Percentiles rank a stretch among this genome's conserved stretches.
phyloP scores from a whole-genome alignment of 495 filamentous ascomycete genomes.

The Penicillium cinerascens region DNA sequence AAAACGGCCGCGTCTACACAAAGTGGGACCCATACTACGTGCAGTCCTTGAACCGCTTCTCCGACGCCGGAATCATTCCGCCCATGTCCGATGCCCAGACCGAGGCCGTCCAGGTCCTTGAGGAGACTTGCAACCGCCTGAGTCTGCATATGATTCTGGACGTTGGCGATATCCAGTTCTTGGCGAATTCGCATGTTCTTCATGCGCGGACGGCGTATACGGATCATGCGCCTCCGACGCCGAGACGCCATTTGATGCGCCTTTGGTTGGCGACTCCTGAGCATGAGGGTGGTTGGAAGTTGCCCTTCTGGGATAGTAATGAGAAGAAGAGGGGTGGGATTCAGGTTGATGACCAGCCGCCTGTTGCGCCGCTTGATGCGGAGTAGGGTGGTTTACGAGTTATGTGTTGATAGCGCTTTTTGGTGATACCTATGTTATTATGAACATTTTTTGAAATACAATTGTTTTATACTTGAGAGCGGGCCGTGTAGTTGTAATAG shows the following conservation, averaged over 20 bases:
- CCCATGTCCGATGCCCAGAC: conserved; percentile 59
- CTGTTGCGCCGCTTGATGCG: conserved; percentile 66
- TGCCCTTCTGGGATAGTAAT: conserved; percentile 75
- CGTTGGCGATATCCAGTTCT: conserved; percentile 76
- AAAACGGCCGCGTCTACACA: conserved; percentile 50
- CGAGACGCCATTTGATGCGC: conserved; percentile 74
- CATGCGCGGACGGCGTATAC: conserved; percentile 66
- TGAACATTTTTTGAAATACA: neutral
- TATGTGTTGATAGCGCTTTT: neutral
- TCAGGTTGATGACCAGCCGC: conserved; percentile 75
- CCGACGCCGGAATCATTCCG: conserved; percentile 62
- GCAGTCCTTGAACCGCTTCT: conserved; percentile 62
- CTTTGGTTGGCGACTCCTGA: conserved; percentile 81
- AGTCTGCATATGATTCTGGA: conserved; percentile 75
- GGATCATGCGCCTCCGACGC: conserved; percentile 61
- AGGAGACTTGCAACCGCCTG: conserved; percentile 60
- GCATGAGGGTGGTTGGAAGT: conserved; percentile 77
- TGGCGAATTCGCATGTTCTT: conserved; percentile 65
- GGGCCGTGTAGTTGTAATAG: no score
- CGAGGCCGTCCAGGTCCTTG: conserved; percentile 61
- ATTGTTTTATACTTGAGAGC: neutral
- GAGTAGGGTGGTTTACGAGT: conserved; percentile 46
- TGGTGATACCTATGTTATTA: conserved; percentile 18
- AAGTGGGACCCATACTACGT: conserved; percentile 83
- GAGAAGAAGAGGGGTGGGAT: conserved; percentile 85